A percentile compares a stretch with the other conserved stretches of the same genome.
phyloP scores from a whole-genome alignment of 1,284 basidiomycete species.

The Grifola frondosa region DNA sequence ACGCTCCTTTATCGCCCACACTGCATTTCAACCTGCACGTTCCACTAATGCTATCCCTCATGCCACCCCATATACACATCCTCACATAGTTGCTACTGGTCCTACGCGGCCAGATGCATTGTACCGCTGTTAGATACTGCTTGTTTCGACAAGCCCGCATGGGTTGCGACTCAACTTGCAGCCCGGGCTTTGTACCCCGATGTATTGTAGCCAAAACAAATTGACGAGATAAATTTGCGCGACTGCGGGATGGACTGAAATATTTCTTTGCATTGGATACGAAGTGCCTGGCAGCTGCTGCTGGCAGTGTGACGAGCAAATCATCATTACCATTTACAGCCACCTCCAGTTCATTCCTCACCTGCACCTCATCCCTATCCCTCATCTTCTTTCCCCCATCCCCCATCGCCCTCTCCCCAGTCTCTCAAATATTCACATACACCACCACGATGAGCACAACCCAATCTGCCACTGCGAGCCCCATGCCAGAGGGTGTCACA shows the following conservation, averaged over 20 bases:
- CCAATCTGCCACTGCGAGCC: slow-evolving; percentile 45
- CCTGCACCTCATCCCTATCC: neutral
- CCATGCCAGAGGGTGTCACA: slow-evolving; percentile 60
- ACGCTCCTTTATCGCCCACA: slow-evolving; percentile 14
- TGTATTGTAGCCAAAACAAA: slow-evolving; percentile 26
- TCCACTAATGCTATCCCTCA: slow-evolving; percentile 2
- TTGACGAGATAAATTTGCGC: neutral
- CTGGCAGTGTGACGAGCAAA: too few species aligned
- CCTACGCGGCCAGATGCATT: slow-evolving; percentile 9
- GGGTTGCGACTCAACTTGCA: slow-evolving; percentile 32
- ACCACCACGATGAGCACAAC: slow-evolving; percentile 18
- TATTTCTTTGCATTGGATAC: neutral
- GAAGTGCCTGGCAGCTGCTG: too few species aligned
- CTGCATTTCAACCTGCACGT: slow-evolving; percentile 34
- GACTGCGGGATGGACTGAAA: neutral
- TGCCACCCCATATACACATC: slow-evolving; percentile 1
- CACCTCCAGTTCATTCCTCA: slow-evolving; percentile 1
- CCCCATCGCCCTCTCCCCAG: neutral
- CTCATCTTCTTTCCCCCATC: neutral
- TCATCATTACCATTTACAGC: slow-evolving; percentile 16
- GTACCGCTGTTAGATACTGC: slow-evolving; percentile 10
- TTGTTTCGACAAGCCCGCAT: slow-evolving; percentile 11
- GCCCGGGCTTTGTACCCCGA: slow-evolving; percentile 23
- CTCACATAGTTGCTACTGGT: slow-evolving; percentile 10
- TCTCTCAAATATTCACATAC: neutral